These are phyloP conservation scores for Boletus vermiculosoides DNA, from an alignment of 768 basidiomycete species.

Conservation along the genomic window DNA sequence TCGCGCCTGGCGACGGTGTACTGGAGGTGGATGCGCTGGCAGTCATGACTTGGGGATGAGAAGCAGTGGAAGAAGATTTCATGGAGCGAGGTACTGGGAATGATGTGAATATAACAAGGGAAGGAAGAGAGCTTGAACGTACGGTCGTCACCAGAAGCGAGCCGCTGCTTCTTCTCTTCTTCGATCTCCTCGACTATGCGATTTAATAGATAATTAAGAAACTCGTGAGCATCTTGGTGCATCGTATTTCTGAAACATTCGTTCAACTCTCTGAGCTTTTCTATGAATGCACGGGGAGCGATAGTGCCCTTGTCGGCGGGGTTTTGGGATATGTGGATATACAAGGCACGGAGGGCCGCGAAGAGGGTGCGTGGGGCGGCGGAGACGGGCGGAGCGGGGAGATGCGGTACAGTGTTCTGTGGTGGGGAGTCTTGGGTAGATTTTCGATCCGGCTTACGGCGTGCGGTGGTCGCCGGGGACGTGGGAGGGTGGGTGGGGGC, in stretches of 20 bases:
- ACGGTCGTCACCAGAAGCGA: constrained; percentile 62
- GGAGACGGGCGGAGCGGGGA: constrained; percentile 48
- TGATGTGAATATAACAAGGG: constrained; percentile 6
- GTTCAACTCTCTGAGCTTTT: constrained; percentile 91
- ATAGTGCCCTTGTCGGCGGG: constrained; percentile 81
- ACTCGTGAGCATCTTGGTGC: constrained; percentile 99
- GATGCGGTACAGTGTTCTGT: constrained; percentile 25
- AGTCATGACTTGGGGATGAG: constrained; percentile 40
- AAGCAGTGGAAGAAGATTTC: constrained; percentile 50
- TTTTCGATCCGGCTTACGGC: constrained; percentile 61
- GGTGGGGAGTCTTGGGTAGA: constrained; percentile 36
- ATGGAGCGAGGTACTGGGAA: constrained; percentile 58
- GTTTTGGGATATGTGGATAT: constrained; percentile 76
- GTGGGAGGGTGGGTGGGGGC: constrained; percentile 21
- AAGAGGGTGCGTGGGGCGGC: constrained; percentile 74
- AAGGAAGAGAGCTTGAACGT: constrained; percentile 34
- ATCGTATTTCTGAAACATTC: constrained; percentile 86
- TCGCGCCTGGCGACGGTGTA: constrained; percentile 50
- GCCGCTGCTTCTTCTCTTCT: constrained; percentile 53
- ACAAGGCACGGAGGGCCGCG: constrained; percentile 91
- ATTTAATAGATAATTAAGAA: constrained; percentile 92
- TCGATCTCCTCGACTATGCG: constrained; percentile 92
- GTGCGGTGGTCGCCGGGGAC: constrained; percentile 34
- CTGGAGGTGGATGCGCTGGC: constrained; percentile 48
- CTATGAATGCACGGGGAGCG: constrained; percentile 87